These are phyloP conservation scores for Astragalus glycyphyllos DNA, from an alignment of 306 rosid species.

Conservation along the genomic window DNA sequence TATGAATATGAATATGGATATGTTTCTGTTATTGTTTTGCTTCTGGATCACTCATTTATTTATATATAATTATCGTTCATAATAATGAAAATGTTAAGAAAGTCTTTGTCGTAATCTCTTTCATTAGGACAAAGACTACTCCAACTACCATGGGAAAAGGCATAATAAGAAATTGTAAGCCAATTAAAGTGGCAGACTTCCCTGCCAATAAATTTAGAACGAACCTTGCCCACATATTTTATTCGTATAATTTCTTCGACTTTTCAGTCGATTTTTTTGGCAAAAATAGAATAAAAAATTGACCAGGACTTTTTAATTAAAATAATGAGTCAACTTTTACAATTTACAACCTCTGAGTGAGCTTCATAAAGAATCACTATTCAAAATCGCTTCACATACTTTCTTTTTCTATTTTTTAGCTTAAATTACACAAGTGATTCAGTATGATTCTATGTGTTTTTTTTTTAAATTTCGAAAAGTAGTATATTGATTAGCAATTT, in stretches of 20 bases:
- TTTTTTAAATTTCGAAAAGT: too few relatives aligned
- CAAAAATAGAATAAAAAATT: too few relatives aligned
- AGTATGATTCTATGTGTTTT: too few relatives aligned
- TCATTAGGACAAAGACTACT: constrained; percentile 44
- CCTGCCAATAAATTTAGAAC: constrained; percentile 13
- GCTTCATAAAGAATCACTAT: too few relatives aligned
- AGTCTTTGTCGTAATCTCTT: constrained; percentile 43
- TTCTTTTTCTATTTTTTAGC: too few relatives aligned
- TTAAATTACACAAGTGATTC: too few relatives aligned
- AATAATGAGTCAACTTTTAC: not conserved
- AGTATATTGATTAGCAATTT: too few relatives aligned
- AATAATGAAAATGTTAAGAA: not conserved
- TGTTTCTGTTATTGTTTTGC: not conserved
- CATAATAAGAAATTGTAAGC: constrained; percentile 21
- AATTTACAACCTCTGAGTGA: not conserved
- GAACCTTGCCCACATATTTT: constrained; percentile 34
- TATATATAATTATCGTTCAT: constrained; percentile 14
- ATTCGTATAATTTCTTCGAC: not conserved
- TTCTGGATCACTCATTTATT: not conserved
- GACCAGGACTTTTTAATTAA: not conserved
- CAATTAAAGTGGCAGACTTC: constrained; percentile 14
- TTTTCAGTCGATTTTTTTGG: not conserved
- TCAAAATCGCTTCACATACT: too few relatives aligned
- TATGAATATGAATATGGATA: not conserved
- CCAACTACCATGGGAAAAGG: constrained; percentile 38